phyloP scores from a whole-genome alignment of 257 asterid species.

The Osmanthus fragrans region DNA sequence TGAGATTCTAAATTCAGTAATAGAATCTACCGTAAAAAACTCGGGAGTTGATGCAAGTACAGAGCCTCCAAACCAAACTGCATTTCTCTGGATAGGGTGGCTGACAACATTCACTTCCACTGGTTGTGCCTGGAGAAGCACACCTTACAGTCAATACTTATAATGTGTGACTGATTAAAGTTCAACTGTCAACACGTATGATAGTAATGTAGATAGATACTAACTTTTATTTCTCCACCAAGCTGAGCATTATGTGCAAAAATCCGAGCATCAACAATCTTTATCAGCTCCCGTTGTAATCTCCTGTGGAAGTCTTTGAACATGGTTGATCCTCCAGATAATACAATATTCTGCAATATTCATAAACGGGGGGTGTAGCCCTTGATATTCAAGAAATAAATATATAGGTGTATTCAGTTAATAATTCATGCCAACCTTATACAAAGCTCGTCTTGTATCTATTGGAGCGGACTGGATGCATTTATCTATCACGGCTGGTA shows the following conservation, averaged over 20 bases:
- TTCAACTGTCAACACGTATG: neutral
- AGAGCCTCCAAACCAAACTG: constrained; percentile 99
- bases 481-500: constrained; percentile 84
- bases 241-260: constrained; percentile 65
- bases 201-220: constrained; percentile 21
- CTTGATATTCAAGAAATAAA: constrained; percentile 20
- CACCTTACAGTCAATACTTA: constrained; percentile 21
- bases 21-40: constrained; percentile 65
- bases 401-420: constrained; percentile 3
- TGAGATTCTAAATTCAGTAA: neutral
- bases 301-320: constrained; percentile 90
- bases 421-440: constrained; percentile 61
- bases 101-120: constrained; percentile 95
- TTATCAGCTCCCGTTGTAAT: constrained; percentile 83
- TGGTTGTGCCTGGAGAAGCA: constrained; percentile 63
- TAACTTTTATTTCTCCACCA: constrained; percentile 70
- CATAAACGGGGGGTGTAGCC: constrained; percentile 20
- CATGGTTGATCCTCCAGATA: constrained; percentile 98
- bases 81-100: constrained; percentile 90
- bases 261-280: constrained; percentile 85
- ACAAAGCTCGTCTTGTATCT: constrained; percentile 95
- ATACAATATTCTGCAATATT: constrained; percentile 72
- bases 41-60: constrained; percentile 96
- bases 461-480: constrained; percentile 98
- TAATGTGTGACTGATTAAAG: constrained; percentile 12